Base-by-base conservation (phyloP, 2,329 filamentous ascomycete genomes). In the Hypoxylon sp. region DNA sequence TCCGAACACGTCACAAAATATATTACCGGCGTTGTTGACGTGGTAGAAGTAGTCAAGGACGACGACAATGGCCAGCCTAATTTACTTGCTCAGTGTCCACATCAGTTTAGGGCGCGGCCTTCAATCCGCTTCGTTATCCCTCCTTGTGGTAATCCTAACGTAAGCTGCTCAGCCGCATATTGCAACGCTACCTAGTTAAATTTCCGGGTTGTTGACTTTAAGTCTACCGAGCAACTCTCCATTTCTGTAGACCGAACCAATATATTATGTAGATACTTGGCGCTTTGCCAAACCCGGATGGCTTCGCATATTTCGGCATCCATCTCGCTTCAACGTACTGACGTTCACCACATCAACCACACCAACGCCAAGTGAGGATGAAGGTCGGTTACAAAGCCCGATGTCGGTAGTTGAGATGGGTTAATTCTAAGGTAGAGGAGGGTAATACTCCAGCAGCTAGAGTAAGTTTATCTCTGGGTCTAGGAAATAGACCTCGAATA, bases 131-230 rank as follows among this genome's bases (percentile, higher is more conserved):
- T n/a, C 13, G 14, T 5, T 52, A 5, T 29, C 42, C 31, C 35
- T 13, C 31, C 52, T 29, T 50, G 39, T 52, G 35, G 42, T 63
- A 62, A 65, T 63, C 57, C 47, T 66, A 51, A 50, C 54, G 48
- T 57, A 66, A 71, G 59, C 57, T 53, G 39, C 66, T 71, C 66
- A 71, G 69, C 69, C 69, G 66, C 69, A 71, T 66, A 67, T 65
- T 70, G 51, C 51, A 48, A 71, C 69, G 42, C 48, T 61, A 50
- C 52, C 51, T 57, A 62, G 24, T 53, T 44, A 58, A 54, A 46
- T 67, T 64, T 53, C 61, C 61, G 56, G 63, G 52, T 64, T 58
- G 48, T 67, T 63, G 56, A 57, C 59, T 65, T 64, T 26, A 56
- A 44, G 52, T 33, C 56, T 62, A 54, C 60, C 69, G 69, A 71